Evolutionary conservation across 164 flowering plant genomes (phyloP).

Genomic region (Vitis vinifera): ASM3070453v1 NC_081813.1:1113001-1113500

Average conservation of each 20-base stretch:
- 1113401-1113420: constrained; percentile 32
- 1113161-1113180: background rate
- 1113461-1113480: constrained; percentile 17
- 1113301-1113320: too few species aligned
- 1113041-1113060: background rate
- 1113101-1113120: too few species aligned
- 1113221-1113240: too few species aligned
- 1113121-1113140: too few species aligned
- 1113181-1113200: background rate
- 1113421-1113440: constrained; percentile 33
- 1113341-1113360: background rate
- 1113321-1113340: background rate
- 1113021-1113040: constrained; percentile 6
- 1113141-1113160: too few species aligned
- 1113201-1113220: too few species aligned
- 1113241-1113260: too few species aligned
- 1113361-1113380: constrained; percentile 4
- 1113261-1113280: too few species aligned
- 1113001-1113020: background rate
- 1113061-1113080: too few species aligned
- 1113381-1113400: constrained; percentile 30
- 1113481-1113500: background rate
- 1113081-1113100: too few species aligned
- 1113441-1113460: constrained; percentile 31
- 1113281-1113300: too few species aligned